A percentile compares a stretch with the other conserved stretches of the same genome.
These are phyloP conservation scores for Hypoxylon sp. DNA, from an alignment of 2,329 filamentous ascomycete species.

Conservation along the genomic window DNA sequence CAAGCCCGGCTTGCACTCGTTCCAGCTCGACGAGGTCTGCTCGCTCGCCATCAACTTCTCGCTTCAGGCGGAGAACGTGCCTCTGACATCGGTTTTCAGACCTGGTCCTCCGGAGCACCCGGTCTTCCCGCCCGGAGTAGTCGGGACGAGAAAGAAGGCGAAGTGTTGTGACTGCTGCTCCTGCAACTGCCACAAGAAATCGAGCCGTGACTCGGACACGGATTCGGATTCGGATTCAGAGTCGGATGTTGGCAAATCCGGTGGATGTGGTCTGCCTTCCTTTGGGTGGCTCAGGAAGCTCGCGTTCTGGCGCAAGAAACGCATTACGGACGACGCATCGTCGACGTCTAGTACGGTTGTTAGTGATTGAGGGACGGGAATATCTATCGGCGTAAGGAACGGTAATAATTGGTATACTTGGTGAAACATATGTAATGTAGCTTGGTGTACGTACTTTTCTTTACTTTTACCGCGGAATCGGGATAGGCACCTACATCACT, in stretches of 20 bases:
- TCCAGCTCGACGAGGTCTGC: conserved; percentile 29
- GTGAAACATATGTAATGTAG: no score
- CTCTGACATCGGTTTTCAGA: no score
- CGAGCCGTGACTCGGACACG: conserved; percentile 2
- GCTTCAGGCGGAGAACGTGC: conserved; percentile 25
- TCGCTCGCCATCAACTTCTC: conserved; percentile 26
- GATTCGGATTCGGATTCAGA: no score
- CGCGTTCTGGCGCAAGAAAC: conserved; percentile 36
- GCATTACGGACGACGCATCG: conserved; percentile 20
- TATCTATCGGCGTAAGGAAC: not conserved
- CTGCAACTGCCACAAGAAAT: conserved; percentile 26
- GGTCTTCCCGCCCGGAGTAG: no score
- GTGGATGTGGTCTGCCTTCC: conserved; percentile 12
- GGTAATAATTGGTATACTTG: no score
- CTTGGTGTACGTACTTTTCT: no score
- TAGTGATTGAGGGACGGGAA: not conserved
- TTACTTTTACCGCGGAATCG: no score
- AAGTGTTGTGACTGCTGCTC: conserved; percentile 26
- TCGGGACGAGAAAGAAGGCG: no score
- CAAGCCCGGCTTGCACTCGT: conserved; percentile 23
- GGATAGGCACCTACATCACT: no score
- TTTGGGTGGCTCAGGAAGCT: conserved; percentile 33
- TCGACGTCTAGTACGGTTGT: conserved; percentile 27
- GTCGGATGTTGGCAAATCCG: conserved; percentile 3
- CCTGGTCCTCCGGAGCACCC: no score